Evolutionary conservation across 228 moss, liverwort and hornwort genomes (phyloP), one percentile per base, ranked within the genome.

Genomic region (Sphagnum magellanicum): DNA sequence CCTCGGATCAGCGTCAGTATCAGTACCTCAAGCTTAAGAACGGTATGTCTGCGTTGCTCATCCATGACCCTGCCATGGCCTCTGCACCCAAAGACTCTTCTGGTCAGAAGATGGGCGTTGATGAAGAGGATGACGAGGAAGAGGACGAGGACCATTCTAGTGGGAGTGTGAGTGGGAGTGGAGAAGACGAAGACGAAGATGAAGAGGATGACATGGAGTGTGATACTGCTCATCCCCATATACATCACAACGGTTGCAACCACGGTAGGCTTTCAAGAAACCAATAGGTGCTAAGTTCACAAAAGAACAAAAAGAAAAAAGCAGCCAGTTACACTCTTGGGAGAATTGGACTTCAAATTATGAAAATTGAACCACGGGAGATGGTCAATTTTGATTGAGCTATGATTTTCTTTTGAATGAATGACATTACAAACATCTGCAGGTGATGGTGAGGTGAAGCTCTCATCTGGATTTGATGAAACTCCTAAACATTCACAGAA

Each of bases 31-130:
- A 88, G 75, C 76, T 97, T 71, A 71, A 81, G 13, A 97, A 93
- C 74, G 97, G 97, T 8, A 73, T 97, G 65, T 75, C 87, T 14
- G 93, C 90, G 60, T 82, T 97, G 72, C 68, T 97, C 48, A 91
- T 97, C 61, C 93, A 93, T 52, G 97, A 97, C 70, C 93, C 97
- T 16, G 88, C 84, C 48, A 93, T 97, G 86, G 74, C 78, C 6
- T 70, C 74, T 10, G 75, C 74, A 50, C 17, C 51, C 9, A 81
- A 77, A 10, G 77, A 58, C 46, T 48, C 62, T 55, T 60, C 62
- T 4, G 65, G 50, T 59, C 60, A 63, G 4, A 63, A 10, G 8
- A 61, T 63, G 5, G 69, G 59, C 8, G 57, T 15, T 5, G 57
- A 69, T 53, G 68, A 63, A 50, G 78, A 68, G 7, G 65, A 74